These are phyloP conservation scores for Rubroboletus satanas DNA, from an alignment of 768 basidiomycete genomes.

Conservation along the genomic window DNA sequence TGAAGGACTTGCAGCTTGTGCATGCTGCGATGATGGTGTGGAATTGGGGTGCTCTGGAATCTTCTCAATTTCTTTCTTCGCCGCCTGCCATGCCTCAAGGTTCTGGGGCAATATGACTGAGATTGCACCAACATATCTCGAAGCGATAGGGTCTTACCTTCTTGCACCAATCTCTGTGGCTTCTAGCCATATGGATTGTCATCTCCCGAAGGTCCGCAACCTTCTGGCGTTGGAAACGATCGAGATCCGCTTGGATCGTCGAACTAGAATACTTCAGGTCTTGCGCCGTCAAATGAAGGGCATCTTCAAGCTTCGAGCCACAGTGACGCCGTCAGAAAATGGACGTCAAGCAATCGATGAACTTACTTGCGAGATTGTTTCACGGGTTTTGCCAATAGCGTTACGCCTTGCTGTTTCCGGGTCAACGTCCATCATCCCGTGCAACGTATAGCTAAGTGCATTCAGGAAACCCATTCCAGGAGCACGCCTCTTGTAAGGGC, in stretches of 20 bases:
- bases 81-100: conserved; percentile 95
- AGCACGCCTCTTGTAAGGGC: conserved; percentile 55
- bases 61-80: conserved; percentile 84
- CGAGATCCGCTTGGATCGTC: conserved; percentile 95
- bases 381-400: conserved; percentile 89
- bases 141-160: conserved; percentile 51
- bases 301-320: conserved; percentile 80
- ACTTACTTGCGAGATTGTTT: conserved; percentile 88
- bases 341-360: conserved; percentile 7
- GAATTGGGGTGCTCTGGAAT: conserved; percentile 90
- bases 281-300: conserved; percentile 84
- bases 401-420: conserved; percentile 94
- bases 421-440: conserved; percentile 99
- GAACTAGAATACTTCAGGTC: conserved; percentile 96
- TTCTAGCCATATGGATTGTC: conserved; percentile 84
- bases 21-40: conserved; percentile 39
- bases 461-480: conserved; percentile 86
- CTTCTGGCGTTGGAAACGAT: conserved; percentile 98
- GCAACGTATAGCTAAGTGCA: conserved; percentile 90
- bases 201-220: conserved; percentile 95
- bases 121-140: conserved; percentile 5
- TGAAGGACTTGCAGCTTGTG: conserved; percentile 34
- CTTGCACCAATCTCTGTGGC: conserved; percentile 95
- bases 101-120: conserved; percentile 53
- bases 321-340: conserved; percentile 12